Percentiles rank a stretch among this genome's conserved stretches.
Conservation (phyloP, 2,329 filamentous ascomycete genomes). For the Fusarium decemcellulare region DNA sequence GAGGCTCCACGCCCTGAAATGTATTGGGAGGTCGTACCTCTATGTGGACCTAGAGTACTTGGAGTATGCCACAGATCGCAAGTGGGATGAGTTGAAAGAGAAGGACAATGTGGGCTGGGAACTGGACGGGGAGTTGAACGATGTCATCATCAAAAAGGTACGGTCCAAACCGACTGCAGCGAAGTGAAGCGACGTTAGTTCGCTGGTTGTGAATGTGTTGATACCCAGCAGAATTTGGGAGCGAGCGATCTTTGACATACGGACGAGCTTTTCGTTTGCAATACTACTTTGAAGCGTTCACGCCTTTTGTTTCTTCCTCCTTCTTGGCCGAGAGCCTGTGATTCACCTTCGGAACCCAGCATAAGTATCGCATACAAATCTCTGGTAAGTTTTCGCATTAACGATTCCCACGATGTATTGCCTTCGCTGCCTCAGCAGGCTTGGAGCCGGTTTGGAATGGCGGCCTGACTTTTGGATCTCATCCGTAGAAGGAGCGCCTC, state of each 20-base stretch:
- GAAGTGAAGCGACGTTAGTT: constrained; percentile 46
- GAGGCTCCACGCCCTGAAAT: constrained; percentile 84
- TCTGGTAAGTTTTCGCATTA: neutral
- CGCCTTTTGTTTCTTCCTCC: neutral
- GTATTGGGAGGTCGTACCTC: constrained; percentile 86
- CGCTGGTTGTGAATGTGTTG: constrained; percentile 15
- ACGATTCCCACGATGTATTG: neutral
- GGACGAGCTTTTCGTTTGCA: constrained; percentile 3
- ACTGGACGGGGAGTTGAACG: constrained; percentile 70
- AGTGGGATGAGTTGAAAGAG: constrained; percentile 80
- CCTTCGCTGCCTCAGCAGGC: no score
- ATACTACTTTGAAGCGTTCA: constrained; percentile 13
- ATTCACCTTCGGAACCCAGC: neutral
- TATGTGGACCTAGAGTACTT: constrained; percentile 77
- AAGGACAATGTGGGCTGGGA: constrained; percentile 89
- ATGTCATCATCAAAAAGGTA: constrained; percentile 80
- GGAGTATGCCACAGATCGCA: constrained; percentile 75
- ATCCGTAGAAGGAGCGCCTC: neutral
- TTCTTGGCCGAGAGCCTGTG: neutral
- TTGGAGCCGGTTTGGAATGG: no score
- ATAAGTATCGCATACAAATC: no score
- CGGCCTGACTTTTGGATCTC: neutral
- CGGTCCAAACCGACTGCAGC: constrained; percentile 54
- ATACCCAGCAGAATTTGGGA: constrained; percentile 20
- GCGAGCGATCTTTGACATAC: constrained; percentile 12